Evolutionary conservation across 2,329 filamentous ascomycete species (phyloP).

Genomic region (Helicocarpus griseus): DNA sequence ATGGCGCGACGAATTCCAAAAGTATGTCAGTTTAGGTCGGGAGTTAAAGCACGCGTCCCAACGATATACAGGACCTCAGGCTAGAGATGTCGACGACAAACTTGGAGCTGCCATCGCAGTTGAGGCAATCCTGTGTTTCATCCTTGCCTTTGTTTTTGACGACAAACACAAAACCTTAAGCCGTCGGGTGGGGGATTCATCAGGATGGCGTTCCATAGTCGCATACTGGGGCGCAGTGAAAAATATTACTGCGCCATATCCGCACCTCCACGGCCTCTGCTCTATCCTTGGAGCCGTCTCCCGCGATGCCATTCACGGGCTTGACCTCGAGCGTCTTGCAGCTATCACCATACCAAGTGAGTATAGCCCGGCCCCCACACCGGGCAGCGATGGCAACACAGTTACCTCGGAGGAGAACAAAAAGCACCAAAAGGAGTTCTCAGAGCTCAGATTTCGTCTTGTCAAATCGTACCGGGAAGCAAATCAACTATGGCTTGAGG

Average conservation of each 20-base stretch:
- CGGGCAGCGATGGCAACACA: conserved; percentile 34
- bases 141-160: conserved; percentile 37
- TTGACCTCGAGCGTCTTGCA: conserved; percentile 37
- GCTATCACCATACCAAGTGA: conserved; percentile 30
- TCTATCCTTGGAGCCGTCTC: conserved; percentile 38
- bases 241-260: conserved; percentile 28
- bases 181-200: conserved; percentile 30
- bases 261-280: conserved; percentile 35
- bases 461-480: conserved; percentile 33
- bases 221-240: conserved; percentile 38
- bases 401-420: conserved; percentile 28
- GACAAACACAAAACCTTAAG: conserved; percentile 28
- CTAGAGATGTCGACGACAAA: conserved; percentile 23
- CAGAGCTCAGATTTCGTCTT: conserved; percentile 31
- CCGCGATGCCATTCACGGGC: conserved; percentile 35
- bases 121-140: conserved; percentile 39
- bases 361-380: conserved; percentile 30
- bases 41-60: conserved; percentile 38
- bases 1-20: conserved; percentile 36
- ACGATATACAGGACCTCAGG: conserved; percentile 22
- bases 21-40: conserved; percentile 33
- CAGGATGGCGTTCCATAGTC: conserved; percentile 39
- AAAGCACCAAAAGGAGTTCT: conserved; percentile 28
- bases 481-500: conserved; percentile 36
- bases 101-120: conserved; percentile 31